Evolutionary conservation across 2,329 filamentous ascomycete genomes (phyloP).

Genomic region (Cladophialophora carrionii): DNA sequence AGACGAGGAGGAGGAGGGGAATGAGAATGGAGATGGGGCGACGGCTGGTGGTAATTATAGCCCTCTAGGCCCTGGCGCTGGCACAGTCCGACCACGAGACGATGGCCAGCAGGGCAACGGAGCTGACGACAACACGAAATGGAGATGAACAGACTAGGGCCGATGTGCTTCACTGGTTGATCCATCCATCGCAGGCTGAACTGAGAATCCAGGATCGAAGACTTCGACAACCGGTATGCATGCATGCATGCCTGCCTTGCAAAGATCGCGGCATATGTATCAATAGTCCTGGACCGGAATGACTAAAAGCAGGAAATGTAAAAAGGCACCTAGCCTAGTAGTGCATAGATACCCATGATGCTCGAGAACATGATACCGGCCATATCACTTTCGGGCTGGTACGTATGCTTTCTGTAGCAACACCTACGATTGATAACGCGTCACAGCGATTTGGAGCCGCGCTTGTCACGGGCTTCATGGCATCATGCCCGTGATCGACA

Average conservation of each 20-base stretch:
- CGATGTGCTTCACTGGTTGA: not conserved
- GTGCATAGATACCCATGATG: not conserved
- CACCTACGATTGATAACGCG: not conserved
- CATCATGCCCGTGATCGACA: not conserved
- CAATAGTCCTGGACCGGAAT: not conserved
- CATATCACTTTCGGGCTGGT: not conserved
- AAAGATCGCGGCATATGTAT: not conserved
- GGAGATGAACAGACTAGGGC: constrained; percentile 56
- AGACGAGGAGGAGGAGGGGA: constrained; percentile 55
- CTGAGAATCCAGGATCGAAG: no score
- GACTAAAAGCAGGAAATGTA: not conserved
- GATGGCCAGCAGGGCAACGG: constrained; percentile 39
- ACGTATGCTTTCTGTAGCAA: not conserved
- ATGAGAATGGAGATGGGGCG: constrained; percentile 46
- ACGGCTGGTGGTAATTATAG: constrained; percentile 51
- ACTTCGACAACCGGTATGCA: not conserved
- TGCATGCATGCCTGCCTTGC: not conserved
- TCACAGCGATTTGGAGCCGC: not conserved
- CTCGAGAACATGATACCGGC: not conserved
- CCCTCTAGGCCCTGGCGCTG: constrained; percentile 46
- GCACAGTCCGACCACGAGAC: constrained; percentile 46
- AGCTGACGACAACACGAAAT: constrained; percentile 54
- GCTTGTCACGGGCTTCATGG: not conserved
- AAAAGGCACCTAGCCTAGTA: not conserved
- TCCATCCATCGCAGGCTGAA: not conserved